Evolutionary conservation across 1,284 basidiomycete species (phyloP), one percentile per base, ranked within the genome.

Genomic region (Sporisorium sorghi): DNA sequence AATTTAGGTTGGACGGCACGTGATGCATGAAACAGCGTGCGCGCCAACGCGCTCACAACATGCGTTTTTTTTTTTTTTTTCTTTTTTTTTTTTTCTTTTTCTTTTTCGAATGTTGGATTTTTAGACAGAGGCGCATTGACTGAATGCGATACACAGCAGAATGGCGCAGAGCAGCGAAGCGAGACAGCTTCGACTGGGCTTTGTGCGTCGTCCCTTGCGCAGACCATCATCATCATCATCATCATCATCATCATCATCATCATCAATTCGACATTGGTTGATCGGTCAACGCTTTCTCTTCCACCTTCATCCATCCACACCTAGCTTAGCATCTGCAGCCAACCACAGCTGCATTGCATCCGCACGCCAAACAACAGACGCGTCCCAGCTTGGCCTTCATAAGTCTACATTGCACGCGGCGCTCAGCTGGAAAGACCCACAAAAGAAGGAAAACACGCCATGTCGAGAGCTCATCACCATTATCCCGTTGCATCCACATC

Each of bases 401-500:
- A 33, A 42, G 28, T n/a, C 12, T 51, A 46, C 63, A 59, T 58
- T 33, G 44, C 44, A 46, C 55, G 26, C 46, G 33, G 23, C 46
- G 10, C 32, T 50, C 32, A 9, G n/a, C 19, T 37, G 19, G n/a
- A 40, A 32, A 15, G n/a, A 55, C 58, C 52, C 47, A 40, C 54
- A 49, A 19, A 24, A n/a, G n/a, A n/a, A n/a, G 30, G 32, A 1
- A 42, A 32, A 21, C 42, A 42, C 40, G 53, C 30, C 43, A 71
- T 65, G 61, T 63, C 58, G 11, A 54, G 57, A 61, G 62, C 68
- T 48, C 55, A 57, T 43, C 68, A 35, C 23, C 52, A 51, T 12
- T 70, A 64, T 57, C 67, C 67, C 12, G 40, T 63, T 43, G 67
- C 67, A 59, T 70, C 67, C 30, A 70, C 67, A 21, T 70, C 67